Evolutionary conservation across 2,329 filamentous ascomycete genomes (phyloP), one percentile per base, ranked within the genome.

Genomic region (Cadophora malorum): DNA sequence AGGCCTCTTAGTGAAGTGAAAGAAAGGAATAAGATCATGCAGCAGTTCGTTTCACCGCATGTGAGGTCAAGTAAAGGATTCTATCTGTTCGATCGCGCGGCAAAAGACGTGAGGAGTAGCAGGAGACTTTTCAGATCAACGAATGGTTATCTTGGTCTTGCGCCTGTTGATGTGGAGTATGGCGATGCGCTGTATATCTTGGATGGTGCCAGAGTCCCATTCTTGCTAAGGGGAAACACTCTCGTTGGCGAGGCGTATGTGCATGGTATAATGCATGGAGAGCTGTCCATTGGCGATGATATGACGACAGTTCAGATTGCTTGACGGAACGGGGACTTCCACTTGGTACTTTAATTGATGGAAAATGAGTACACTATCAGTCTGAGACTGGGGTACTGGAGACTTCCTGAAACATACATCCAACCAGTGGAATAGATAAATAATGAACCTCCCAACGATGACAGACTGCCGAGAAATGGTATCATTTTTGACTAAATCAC

Each of bases 401-500:
- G 14, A 8, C 1, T 31, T 33, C 41, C 16, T 16, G 14, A 19
- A 45, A 12, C 14, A 45, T 16, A 1, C 41, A 19, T 38, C 12
- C 41, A 16, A 16, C 41, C 6, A 45, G 41, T 6, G 3, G 41
- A 14, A 45, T 12, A 45, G 12, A 45, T 45, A 10, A 45, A 45
- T 16, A 7, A n/a, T 12, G 33, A 12, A 58, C 31, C 8, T 38
- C 2, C 3, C 4, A 14, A 38, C 1, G 12, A 5, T 45, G 12
- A 19, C 9, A 45, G 35, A 25, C 41, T 19, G 33, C 33, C 10
- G 33, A 56, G 41, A 45, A 41, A 31, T 68, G 62, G 62, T 65
- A 65, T 65, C 63, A 52, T 47, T 66, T 56, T 33, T 10, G 35
- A 56, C 25, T 60, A 41, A 10, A 65, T 21, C 19, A n/a, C 38